These are phyloP conservation scores for Clarireedia hainanense DNA, from an alignment of 2,329 filamentous ascomycete species.

Conservation along the genomic window DNA sequence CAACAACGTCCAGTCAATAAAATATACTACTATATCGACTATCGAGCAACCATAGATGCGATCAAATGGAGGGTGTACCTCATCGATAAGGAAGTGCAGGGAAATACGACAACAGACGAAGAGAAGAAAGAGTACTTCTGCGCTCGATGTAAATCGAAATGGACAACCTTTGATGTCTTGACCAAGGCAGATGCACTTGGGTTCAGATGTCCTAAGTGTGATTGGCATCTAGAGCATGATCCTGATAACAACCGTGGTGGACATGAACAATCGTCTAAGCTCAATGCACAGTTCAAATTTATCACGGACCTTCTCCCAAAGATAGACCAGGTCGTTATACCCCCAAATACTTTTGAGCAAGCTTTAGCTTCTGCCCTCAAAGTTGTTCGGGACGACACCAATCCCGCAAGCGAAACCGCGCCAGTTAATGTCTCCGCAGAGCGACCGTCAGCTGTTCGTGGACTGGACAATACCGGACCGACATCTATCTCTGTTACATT, in stretches of 20 bases:
- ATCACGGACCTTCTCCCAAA: constrained; percentile 68
- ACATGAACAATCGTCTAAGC: constrained; percentile 62
- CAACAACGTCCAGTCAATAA: constrained; percentile 74
- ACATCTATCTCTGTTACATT: constrained; percentile 65
- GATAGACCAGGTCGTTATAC: constrained; percentile 68
- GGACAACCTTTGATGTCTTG: constrained; percentile 82
- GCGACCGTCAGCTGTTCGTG: constrained; percentile 61
- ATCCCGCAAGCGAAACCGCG: constrained; percentile 55
- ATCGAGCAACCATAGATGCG: constrained; percentile 86
- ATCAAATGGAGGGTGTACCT: constrained; percentile 92
- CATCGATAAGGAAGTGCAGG: constrained; percentile 82
- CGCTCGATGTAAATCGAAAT: constrained; percentile 72
- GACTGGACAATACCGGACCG: constrained; percentile 56
- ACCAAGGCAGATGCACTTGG: constrained; percentile 60
- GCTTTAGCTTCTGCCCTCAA: constrained; percentile 56
- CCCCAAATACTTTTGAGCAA: constrained; percentile 65
- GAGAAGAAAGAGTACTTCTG: constrained; percentile 94
- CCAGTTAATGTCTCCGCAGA: constrained; percentile 45
- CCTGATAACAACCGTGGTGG: constrained; percentile 61
- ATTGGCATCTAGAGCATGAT: constrained; percentile 54
- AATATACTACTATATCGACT: constrained; percentile 97
- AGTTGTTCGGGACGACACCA: constrained; percentile 56
- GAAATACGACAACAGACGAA: constrained; percentile 66
- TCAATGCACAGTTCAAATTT: constrained; percentile 75
- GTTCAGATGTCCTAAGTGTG: constrained; percentile 79